Base-by-base conservation (phyloP, 73 alveolate species). In the Paramecium bursaria region DNA sequence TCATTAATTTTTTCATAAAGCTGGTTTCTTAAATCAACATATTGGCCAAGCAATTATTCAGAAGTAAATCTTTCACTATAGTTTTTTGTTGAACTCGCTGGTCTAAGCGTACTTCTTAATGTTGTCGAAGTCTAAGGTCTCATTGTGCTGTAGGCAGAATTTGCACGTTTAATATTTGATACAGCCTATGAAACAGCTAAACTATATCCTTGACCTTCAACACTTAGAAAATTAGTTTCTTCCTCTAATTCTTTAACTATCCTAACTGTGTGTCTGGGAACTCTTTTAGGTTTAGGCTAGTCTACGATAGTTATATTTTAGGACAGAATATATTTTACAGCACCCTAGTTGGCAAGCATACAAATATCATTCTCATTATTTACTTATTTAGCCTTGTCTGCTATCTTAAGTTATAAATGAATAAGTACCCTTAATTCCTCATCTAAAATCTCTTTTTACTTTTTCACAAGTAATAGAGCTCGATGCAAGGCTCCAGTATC, bases 281-380 rank as follows among this genome's bases (percentile, higher is more conserved):
- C 14, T 15, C 60, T 53, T 67, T 67, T 67, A 9, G 82, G 82
- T 39, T 5, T 39, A 39, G 5, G 49, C 11, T 39, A 39, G 49
- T 67, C 82, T 11, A 39, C 82, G 19, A 67, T 67, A 42, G 33
- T 57, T 14, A 67, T 7, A 19, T 67, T 67, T 4, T 31, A 42
- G 10, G 53, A 35, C 82, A 67, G 33, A 13, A 67, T 67, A 42
- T 25, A 67, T 33, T 30, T 15, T 9, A 67, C 55, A 19, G 60
- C 53, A 7, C 82, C 82, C 21, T 67, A 42, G 44, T 67, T 67
- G 17, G 82, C 82, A 17, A 67, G 44, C 82, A 67, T 67, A 67
- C 82, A 67, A 39, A 67, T 67, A 67, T 67, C 82, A 67, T 67
- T 67, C n/a, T 67, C 82, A 67, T 67, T 67, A 1, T 21, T 57